Conservation (phyloP, 176 grass and related monocot genomes). For the Triticum aestivum region IWGSC_CS_RefSeq_v2.1 NC_057794.1:468589837-468590336, state of each 20-base stretch:
- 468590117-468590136: not conserved
- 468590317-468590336: not conserved
- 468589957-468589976: not conserved
- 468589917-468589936: too few species aligned
- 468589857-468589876: too few species aligned
- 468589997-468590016: not conserved
- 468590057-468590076: not conserved
- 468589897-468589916: too few species aligned
- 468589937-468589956: too few species aligned
- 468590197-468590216: conserved; percentile 37
- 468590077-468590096: not conserved
- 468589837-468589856: too few species aligned
- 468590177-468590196: not conserved
- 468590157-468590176: not conserved
- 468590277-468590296: not conserved
- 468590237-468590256: conserved; percentile 31
- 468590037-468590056: too few species aligned
- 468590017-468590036: not conserved
- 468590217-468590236: conserved; percentile 22
- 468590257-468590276: not conserved
- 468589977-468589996: not conserved
- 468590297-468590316: not conserved
- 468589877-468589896: too few species aligned
- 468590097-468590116: not conserved
- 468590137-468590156: not conserved